These are phyloP conservation scores for Sporothrix luriei DNA, from an alignment of 2,329 filamentous ascomycete genomes.

Conservation along the genomic window DNA sequence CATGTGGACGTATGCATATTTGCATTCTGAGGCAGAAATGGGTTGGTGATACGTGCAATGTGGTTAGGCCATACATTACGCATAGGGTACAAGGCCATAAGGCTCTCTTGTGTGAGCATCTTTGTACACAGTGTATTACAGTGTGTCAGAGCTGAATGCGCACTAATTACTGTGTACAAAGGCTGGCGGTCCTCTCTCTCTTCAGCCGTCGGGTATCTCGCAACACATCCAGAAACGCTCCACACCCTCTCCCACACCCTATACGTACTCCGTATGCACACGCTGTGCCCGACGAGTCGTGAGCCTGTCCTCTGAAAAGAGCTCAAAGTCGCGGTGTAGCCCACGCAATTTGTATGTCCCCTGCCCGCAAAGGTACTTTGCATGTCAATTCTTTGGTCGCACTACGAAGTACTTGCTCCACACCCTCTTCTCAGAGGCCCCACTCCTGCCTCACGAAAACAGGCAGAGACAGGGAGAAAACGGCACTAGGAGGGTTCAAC, in stretches of 20 bases:
- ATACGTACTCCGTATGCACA: too few species aligned
- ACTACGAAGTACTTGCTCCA: background rate
- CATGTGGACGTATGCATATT: background rate
- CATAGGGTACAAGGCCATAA: background rate
- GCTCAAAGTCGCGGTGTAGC: background rate
- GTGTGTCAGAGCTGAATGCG: background rate
- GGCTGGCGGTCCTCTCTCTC: background rate
- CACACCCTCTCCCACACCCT: background rate
- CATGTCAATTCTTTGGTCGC: too few species aligned
- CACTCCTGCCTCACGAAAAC: conserved; percentile 7
- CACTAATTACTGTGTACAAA: conserved; percentile 7
- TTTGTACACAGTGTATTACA: conserved; percentile 2
- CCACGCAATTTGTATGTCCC: background rate
- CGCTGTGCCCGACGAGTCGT: conserved; percentile 18
- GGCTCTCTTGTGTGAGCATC: background rate
- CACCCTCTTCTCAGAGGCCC: background rate
- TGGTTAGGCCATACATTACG: background rate
- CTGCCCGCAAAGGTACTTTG: background rate
- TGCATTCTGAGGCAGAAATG: conserved; percentile 11
- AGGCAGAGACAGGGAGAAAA: background rate
- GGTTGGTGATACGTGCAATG: background rate
- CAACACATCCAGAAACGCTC: background rate
- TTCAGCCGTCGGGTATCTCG: conserved; percentile 6
- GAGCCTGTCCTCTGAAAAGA: background rate
- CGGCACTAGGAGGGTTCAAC: background rate